phyloP scores from a whole-genome alignment of 129 eudicot genomes.

The Flaveria linearis region DNA sequence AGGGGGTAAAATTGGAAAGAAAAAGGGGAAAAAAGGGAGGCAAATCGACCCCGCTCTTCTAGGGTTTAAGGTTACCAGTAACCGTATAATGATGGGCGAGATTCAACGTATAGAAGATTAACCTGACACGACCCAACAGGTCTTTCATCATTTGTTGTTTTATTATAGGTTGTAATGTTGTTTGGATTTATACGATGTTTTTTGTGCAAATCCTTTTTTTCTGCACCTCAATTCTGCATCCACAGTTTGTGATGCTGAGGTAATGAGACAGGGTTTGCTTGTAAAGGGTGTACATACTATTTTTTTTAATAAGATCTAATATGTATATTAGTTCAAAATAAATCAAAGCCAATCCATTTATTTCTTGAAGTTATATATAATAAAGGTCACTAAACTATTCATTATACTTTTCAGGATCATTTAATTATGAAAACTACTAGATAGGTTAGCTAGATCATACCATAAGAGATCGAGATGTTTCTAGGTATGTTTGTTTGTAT shows the following conservation, averaged over 20 bases:
- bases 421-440: too few species aligned
- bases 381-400: too few species aligned
- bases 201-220: conserved; percentile 25
- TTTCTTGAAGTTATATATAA: too few species aligned
- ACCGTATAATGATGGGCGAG: conserved; percentile 90
- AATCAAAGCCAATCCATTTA: neutral
- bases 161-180: neutral
- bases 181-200: neutral
- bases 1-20: conserved; percentile 58
- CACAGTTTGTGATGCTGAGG: neutral
- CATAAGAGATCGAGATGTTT: too few species aligned
- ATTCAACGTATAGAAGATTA: conserved; percentile 72
- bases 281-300: conserved; percentile 25
- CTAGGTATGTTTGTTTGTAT: too few species aligned
- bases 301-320: neutral
- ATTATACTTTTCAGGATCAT: too few species aligned
- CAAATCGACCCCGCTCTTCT: conserved; percentile 81
- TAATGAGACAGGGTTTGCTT: conserved; percentile 18
- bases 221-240: conserved; percentile 6
- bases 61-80: conserved; percentile 81
- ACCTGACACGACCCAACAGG: neutral
- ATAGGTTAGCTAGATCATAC: too few species aligned
- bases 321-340: conserved; percentile 1
- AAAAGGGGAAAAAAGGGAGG: conserved; percentile 90
- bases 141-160: conserved; percentile 5